Conservation (phyloP, 805 yeast genomes). For the Candida pini region DNA sequence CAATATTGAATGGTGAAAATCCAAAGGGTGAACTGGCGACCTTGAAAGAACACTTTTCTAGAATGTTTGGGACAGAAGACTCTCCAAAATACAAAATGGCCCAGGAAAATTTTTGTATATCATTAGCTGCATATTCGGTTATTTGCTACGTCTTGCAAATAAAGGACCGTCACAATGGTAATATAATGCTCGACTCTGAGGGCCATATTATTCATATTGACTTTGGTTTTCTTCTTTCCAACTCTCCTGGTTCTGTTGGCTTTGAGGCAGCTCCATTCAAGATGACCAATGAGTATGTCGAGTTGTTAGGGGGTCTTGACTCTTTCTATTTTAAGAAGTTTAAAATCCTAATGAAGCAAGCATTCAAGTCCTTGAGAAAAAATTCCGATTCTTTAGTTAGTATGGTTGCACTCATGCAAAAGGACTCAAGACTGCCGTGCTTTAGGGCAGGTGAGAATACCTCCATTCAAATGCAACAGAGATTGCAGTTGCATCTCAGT, state of each 20-base stretch:
- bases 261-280: conserved; percentile 98
- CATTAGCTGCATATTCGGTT: conserved; percentile 88
- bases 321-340: conserved; percentile 58
- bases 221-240: conserved; percentile 87
- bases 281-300: conserved; percentile 83
- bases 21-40: conserved; percentile 67
- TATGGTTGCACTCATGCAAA: conserved; percentile 91
- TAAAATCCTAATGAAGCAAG: conserved; percentile 56
- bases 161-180: conserved; percentile 96
- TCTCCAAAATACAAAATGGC: conserved; percentile 61
- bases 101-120: conserved; percentile 76
- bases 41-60: conserved; percentile 69
- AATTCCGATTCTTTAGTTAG: conserved; percentile 69
- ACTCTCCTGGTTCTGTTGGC: conserved; percentile 95
- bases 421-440: conserved; percentile 85
- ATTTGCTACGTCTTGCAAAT: conserved; percentile 87
- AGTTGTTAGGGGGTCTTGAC: conserved; percentile 74
- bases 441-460: conserved; percentile 86
- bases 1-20: conserved; percentile 61
- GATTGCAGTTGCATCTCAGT: conserved; percentile 71
- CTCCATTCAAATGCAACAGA: conserved; percentile 67
- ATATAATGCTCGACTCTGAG: conserved; percentile 91
- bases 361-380: conserved; percentile 69
- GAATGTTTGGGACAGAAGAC: conserved; percentile 64
- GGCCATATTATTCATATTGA: conserved; percentile 96